Conservation (phyloP, 345 rosid species). For the Eucalyptus brandiana region DNA sequence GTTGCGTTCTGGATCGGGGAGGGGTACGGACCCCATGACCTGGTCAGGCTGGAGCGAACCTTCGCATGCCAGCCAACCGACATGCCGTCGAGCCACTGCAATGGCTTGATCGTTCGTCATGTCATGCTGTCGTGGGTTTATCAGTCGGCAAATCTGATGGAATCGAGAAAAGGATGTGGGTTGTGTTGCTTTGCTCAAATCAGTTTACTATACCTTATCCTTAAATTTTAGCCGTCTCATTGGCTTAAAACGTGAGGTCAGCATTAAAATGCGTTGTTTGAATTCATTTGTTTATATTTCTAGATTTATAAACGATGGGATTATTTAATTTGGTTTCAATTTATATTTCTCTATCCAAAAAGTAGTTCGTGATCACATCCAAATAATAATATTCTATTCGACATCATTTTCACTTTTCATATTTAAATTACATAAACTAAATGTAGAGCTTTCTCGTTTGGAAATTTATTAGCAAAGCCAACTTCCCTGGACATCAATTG, state of each 20-base stretch:
- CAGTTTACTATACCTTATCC: neutral
- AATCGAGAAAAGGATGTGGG: fast-evolving
- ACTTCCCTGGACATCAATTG: neutral
- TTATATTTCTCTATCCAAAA: neutral
- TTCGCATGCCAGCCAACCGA: neutral
- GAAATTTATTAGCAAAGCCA: neutral
- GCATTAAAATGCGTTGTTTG: neutral
- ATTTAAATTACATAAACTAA: neutral
- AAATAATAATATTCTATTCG: neutral
- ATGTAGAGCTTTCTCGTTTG: neutral
- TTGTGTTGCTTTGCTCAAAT: neutral
- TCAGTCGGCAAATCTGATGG: fast-evolving
- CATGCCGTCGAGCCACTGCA: neutral
- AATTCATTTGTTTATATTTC: no score
- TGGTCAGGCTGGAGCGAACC: neutral
- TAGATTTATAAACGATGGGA: neutral
- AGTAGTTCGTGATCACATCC: fast-evolving
- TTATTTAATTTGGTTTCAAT: neutral
- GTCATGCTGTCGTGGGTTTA: fast-evolving
- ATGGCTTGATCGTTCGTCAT: neutral
- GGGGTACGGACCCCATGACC: neutral
- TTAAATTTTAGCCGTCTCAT: neutral
- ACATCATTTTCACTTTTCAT: neutral
- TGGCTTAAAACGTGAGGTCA: neutral
- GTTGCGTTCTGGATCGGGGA: neutral